These are phyloP conservation scores for Lentinus brumalis DNA, from an alignment of 768 basidiomycete genomes.

Conservation along the genomic window DNA sequence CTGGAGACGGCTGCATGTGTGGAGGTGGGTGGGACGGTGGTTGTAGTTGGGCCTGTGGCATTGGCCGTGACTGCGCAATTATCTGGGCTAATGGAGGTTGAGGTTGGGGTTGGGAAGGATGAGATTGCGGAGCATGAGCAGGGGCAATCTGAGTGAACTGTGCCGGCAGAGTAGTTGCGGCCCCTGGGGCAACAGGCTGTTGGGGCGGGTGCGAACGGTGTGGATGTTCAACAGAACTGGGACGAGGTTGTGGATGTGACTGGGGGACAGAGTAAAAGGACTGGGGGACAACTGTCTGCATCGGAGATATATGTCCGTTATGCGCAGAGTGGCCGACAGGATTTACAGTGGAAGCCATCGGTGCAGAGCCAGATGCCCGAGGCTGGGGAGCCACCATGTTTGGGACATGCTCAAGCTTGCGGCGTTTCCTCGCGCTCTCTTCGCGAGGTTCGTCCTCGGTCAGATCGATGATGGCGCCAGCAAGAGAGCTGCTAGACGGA, in stretches of 20 bases:
- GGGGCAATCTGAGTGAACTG: too few relatives aligned
- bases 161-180: too few relatives aligned
- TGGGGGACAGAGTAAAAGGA: not conserved
- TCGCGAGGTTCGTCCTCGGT: not conserved
- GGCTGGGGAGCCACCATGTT: not conserved
- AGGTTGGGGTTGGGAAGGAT: too few relatives aligned
- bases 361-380: too few relatives aligned
- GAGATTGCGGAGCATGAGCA: too few relatives aligned
- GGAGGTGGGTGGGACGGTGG: too few relatives aligned
- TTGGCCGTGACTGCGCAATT: too few relatives aligned
- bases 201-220: not conserved
- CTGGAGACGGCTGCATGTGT: too few relatives aligned
- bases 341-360: not conserved
- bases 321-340: not conserved
- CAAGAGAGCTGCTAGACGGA: slow-evolving; percentile 6
- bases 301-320: not conserved
- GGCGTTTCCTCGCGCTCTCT: not conserved
- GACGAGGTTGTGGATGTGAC: not conserved
- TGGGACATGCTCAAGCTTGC: slow-evolving; percentile 9
- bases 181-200: too few relatives aligned
- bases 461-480: slow-evolving; percentile 17
- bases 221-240: not conserved
- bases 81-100: too few relatives aligned
- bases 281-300: not conserved
- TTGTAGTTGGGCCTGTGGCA: too few relatives aligned